Percentiles rank a stretch among this genome's conserved stretches.
phyloP scores from a whole-genome alignment of 2,329 filamentous ascomycete genomes.

The Fonsecaea nubica region DNA sequence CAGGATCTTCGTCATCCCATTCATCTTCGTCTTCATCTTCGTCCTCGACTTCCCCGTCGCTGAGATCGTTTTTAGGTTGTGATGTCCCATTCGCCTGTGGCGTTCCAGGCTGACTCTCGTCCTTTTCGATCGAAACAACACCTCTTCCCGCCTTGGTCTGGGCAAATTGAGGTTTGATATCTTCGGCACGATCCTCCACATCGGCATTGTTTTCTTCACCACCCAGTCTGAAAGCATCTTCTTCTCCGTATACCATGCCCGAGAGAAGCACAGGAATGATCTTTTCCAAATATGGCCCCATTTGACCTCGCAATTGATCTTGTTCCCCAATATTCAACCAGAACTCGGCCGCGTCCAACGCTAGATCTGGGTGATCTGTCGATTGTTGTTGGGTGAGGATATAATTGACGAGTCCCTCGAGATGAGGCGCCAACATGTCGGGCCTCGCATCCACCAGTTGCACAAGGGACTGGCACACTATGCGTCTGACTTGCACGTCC shows the following conservation, averaged over 20 bases:
- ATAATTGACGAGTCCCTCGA: constrained; percentile 87
- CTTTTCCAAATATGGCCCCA: constrained; percentile 78
- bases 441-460: constrained; percentile 89
- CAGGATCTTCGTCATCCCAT: constrained; percentile 73
- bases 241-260: constrained; percentile 95
- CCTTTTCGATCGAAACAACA: constrained; percentile 45
- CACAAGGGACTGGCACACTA: constrained; percentile 92
- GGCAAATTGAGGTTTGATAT: constrained; percentile 91
- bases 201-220: constrained; percentile 89
- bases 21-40: constrained; percentile 72
- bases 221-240: constrained; percentile 85
- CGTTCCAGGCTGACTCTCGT: constrained; percentile 45
- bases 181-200: constrained; percentile 84
- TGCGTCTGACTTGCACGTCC: constrained; percentile 81
- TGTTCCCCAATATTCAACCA: constrained; percentile 95
- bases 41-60: constrained; percentile 87
- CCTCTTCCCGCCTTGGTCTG: constrained; percentile 68
- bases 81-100: constrained; percentile 58
- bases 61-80: constrained; percentile 72
- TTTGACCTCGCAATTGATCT: constrained; percentile 73
- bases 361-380: constrained; percentile 81
- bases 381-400: constrained; percentile 88
- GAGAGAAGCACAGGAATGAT: constrained; percentile 90
- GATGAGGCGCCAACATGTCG: constrained; percentile 87
- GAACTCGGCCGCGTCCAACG: constrained; percentile 94